A percentile compares a stretch with the other conserved stretches of the same genome.
Evolutionary conservation across 2,329 filamentous ascomycete genomes (phyloP).

Genomic region (Ploettnerulaceae sp.): DNA sequence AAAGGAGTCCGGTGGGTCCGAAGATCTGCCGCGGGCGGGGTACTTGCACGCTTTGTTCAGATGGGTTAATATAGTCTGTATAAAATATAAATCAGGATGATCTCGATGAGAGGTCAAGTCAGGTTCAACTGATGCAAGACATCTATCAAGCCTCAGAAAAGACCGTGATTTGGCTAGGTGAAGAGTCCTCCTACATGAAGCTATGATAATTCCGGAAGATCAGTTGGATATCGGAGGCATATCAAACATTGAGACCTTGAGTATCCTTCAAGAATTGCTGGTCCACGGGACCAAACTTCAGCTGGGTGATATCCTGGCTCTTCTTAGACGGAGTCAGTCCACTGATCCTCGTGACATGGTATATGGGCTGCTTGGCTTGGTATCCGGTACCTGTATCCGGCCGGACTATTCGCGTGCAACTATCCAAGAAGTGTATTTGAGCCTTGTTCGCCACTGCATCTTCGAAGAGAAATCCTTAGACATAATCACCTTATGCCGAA

Average conservation of each 20-base stretch:
- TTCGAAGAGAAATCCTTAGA: constrained; percentile 3
- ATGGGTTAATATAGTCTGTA: too few relatives aligned
- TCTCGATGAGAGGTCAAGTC: not conserved
- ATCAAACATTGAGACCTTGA: constrained; percentile 3
- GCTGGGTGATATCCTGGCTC: not conserved
- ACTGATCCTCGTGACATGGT: constrained; percentile 8
- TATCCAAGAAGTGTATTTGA: not conserved
- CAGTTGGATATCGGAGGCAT: not conserved
- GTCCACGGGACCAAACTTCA: not conserved
- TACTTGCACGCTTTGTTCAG: too few relatives aligned
- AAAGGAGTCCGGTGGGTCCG: too few relatives aligned
- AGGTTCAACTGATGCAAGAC: constrained; percentile 5
- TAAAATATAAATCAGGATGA: constrained; percentile 9
- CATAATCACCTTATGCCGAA: not conserved
- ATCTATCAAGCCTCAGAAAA: not conserved
- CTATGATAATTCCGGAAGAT: constrained; percentile 1
- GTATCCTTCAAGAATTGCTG: constrained; percentile 1
- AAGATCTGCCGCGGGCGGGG: too few relatives aligned
- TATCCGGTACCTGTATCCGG: not conserved
- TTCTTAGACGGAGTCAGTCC: not conserved
- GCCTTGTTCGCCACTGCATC: not conserved
- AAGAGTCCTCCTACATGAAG: not conserved
- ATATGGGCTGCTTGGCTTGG: constrained; percentile 1
- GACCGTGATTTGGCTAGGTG: not conserved
- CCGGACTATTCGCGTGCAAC: not conserved